These are phyloP conservation scores for Candida germanica DNA, from an alignment of 805 yeast genomes.

Conservation along the genomic window DNA sequence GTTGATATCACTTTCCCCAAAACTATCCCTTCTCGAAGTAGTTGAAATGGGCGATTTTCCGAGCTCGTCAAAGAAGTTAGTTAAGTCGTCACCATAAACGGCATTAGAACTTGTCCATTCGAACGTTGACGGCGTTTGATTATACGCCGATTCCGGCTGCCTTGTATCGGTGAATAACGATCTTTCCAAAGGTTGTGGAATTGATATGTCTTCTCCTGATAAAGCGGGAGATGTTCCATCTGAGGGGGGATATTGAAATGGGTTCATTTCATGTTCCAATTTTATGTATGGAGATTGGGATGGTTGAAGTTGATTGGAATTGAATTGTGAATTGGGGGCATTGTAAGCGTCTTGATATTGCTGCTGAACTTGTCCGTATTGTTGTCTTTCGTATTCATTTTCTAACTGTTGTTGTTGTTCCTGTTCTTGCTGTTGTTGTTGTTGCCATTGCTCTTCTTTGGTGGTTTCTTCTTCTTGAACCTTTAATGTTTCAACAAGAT, in stretches of 20 bases:
- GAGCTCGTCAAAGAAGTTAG: constrained; percentile 12
- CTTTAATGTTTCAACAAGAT: constrained; percentile 32
- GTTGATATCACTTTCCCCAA: constrained; percentile 4
- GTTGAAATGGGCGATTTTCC: constrained; percentile 14
- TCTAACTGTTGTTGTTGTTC: neutral
- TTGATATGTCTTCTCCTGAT: neutral
- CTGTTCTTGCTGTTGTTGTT: neutral
- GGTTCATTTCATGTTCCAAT: constrained; percentile 9
- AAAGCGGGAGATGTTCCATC: neutral
- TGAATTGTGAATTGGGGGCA: neutral
- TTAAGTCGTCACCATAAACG: constrained; percentile 9
- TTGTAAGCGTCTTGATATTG: neutral
- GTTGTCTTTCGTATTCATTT: neutral
- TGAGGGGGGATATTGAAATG: constrained; percentile 3
- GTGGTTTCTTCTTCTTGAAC: neutral
- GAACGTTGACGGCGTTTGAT: constrained; percentile 8
- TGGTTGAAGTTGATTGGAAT: neutral
- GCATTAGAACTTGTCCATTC: constrained; percentile 14
- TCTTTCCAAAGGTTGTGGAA: neutral
- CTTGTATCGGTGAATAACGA: neutral
- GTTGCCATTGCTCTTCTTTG: constrained; percentile 2
- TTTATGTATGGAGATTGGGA: neutral
- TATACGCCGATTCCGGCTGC: neutral
- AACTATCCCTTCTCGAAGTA: constrained; percentile 13
- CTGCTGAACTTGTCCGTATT: neutral